Evolutionary conservation across 129 eudicot genomes (phyloP).

Genomic region (Scalesia atractyloides): DNA sequence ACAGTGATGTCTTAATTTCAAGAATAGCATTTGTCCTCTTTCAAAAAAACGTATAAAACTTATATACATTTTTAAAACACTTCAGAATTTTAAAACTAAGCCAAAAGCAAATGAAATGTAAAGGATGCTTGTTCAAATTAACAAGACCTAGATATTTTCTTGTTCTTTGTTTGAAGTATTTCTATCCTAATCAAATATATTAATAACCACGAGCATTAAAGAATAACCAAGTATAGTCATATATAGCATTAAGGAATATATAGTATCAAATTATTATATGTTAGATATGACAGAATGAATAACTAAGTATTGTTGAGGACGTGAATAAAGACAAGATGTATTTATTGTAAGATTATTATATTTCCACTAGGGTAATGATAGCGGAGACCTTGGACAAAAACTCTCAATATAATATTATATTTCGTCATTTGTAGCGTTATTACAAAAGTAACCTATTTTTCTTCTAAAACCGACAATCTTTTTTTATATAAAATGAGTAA

Average conservation of each 20-base stretch:
- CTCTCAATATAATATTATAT: too few relatives aligned
- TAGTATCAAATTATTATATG: slow-evolving; percentile 23
- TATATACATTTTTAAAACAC: neutral
- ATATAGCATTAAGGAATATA: neutral
- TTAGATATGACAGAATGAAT: neutral
- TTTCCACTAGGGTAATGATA: too few relatives aligned
- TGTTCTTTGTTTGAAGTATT: neutral
- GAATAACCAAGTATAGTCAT: too few relatives aligned
- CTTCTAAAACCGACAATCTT: too few relatives aligned
- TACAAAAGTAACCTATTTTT: too few relatives aligned
- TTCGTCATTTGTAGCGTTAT: too few relatives aligned
- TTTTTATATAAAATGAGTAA: too few relatives aligned
- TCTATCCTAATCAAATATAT: neutral
- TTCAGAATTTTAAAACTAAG: neutral
- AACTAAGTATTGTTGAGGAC: neutral
- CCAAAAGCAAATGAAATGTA: neutral
- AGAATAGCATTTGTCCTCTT: neutral
- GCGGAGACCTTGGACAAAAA: too few relatives aligned
- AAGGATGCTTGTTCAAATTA: neutral
- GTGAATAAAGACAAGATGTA: too few relatives aligned
- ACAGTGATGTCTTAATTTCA: neutral
- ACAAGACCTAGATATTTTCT: too few relatives aligned
- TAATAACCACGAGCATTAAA: neutral
- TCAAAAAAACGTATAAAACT: neutral
- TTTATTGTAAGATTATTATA: too few relatives aligned